A percentile compares a stretch with the other conserved stretches of the same genome.
These are phyloP conservation scores for Inga leiocalycina DNA, from an alignment of 306 rosid species.

Conservation along the genomic window DNA sequence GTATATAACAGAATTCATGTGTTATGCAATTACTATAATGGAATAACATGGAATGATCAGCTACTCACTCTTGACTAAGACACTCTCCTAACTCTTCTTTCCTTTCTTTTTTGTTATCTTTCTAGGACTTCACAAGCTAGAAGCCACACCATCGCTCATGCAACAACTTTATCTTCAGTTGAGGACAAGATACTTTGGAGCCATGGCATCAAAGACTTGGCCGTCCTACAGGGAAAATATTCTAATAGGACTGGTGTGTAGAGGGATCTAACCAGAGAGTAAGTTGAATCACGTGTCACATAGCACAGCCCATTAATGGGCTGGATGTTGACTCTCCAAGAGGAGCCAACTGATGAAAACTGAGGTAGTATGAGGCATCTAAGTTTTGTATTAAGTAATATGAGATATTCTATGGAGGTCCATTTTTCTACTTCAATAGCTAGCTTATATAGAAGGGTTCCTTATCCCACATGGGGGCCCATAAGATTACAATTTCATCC, in stretches of 20 bases:
- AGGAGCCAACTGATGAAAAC: not conserved
- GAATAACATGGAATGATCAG: not conserved
- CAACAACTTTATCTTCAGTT: not conserved
- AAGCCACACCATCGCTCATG: not conserved
- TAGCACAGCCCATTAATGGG: not conserved
- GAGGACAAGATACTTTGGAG: not conserved
- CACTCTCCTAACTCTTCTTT: not conserved
- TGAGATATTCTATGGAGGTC: not conserved
- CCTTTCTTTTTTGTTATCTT: not conserved
- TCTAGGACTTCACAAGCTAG: not conserved
- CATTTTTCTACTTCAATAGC: not conserved
- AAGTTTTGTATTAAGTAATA: not conserved
- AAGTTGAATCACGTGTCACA: not conserved
- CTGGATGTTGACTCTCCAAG: not conserved
- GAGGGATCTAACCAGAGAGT: not conserved
- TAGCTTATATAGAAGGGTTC: not conserved
- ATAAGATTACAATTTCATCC: not conserved
- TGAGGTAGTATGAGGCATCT: not conserved
- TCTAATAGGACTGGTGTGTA: not conserved
- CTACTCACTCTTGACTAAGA: not conserved
- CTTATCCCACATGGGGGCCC: not conserved
- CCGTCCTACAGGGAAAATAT: not conserved
- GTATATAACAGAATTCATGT: not conserved
- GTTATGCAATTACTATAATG: not conserved
- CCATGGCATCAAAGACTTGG: not conserved